Base-by-base conservation (phyloP, 148 eudicot species). In the Silene conica region DNA sequence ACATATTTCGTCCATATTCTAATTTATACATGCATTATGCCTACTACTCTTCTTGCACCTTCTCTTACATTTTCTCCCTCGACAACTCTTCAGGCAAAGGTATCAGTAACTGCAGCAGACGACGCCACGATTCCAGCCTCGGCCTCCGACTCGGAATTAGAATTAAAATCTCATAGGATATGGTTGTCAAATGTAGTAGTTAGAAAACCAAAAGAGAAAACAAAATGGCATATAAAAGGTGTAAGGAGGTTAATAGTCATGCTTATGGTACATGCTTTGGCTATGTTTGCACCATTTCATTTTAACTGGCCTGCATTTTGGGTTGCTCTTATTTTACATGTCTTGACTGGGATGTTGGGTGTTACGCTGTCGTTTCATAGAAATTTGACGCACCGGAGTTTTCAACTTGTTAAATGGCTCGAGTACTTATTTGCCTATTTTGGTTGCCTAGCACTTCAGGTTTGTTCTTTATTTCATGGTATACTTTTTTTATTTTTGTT, bases 341-440 rank as follows among this genome's bases (percentile, higher is more conserved):
- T 79, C 6, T 78, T 78, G 6, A 88, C 88, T 63, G 95, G 95
- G 28, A 79, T 88, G 68, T 75, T 89, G 79, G 97, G 95, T 13
- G 85, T 92, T 74, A 83, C 88, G 19, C 26, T 60, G 28, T 60
- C 64, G 11, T 60, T 60, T 60, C 64, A 60, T 21, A 60, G 64
- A 21, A 60, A 60, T 60, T 60, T 60, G 31, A 20, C 64, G 19
- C 64, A 60, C 14, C 19, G 22, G 26, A 60, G 64, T 60, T 60
- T 22, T 60, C 88, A 77, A 82, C 84, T 91, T 38, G 92, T 92
- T 11, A 93, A 89, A 80, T 89, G 92, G 97, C 91, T 91, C 15
- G 98, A 93, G 78, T 93, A 93, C 76, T 76, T 88, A 8, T 91
- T 80, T 75, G 97, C 95, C 0, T 91, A 93, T 77, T 93, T 86